Evolutionary conservation across 1,139 yeast genomes (phyloP).

Genomic region (Taphrina communis): DNA sequence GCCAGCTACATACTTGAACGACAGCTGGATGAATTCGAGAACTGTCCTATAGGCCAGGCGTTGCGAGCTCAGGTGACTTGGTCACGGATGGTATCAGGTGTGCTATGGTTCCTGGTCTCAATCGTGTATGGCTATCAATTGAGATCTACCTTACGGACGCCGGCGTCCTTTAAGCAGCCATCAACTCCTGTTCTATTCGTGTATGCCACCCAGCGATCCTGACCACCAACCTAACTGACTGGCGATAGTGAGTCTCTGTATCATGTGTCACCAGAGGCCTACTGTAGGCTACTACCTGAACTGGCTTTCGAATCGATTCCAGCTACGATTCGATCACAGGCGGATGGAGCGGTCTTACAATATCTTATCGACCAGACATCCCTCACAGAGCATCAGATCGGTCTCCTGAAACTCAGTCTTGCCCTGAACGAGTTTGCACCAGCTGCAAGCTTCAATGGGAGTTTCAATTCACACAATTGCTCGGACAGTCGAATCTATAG

Average conservation of each 20-base stretch:
- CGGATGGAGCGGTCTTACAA: background rate
- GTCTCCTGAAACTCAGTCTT: constrained; percentile 43
- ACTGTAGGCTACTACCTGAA: constrained; percentile 57
- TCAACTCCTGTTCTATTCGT: constrained; percentile 18
- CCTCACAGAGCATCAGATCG: constrained; percentile 21
- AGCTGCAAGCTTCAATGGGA: constrained; percentile 49
- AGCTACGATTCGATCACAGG: background rate
- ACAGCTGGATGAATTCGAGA: too few species aligned
- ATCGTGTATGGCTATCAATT: constrained; percentile 22
- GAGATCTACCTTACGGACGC: constrained; percentile 21
- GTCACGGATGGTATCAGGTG: constrained; percentile 1
- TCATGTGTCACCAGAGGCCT: constrained; percentile 59
- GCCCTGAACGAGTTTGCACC: constrained; percentile 49
- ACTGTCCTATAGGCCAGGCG: too few species aligned
- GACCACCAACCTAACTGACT: constrained; percentile 5
- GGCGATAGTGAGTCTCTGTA: constrained; percentile 61
- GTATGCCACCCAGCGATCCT: background rate
- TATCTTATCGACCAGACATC: constrained; percentile 2
- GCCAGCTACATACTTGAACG: too few species aligned
- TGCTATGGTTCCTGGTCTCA: background rate
- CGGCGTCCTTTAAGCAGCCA: constrained; percentile 19
- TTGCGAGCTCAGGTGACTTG: too few species aligned
- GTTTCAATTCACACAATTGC: constrained; percentile 53
- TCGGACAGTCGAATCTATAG: constrained; percentile 54
- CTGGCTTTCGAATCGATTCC: constrained; percentile 49